phyloP scores from a whole-genome alignment of 1,284 basidiomycete species.

The Cutaneotrichosporon cavernicola region DNA sequence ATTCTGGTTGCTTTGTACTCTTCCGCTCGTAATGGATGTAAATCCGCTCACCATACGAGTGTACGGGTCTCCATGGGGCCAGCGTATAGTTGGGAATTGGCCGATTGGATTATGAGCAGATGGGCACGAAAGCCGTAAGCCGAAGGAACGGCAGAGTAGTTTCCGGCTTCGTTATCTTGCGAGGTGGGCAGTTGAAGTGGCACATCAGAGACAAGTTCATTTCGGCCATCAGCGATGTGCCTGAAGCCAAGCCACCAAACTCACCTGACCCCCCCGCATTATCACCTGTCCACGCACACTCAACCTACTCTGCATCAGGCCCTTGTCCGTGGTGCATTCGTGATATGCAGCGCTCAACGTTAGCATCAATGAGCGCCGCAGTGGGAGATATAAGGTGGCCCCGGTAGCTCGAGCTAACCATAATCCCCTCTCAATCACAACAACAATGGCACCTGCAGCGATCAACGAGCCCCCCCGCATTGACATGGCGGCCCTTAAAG shows the following conservation, averaged over 20 bases:
- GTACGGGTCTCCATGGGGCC: no score
- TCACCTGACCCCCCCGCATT: background rate
- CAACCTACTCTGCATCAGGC: background rate
- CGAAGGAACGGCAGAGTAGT: background rate
- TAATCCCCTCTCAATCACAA: background rate
- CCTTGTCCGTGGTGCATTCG: background rate
- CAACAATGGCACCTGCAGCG: constrained; percentile 21
- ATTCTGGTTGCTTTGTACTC: background rate
- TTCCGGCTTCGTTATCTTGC: background rate
- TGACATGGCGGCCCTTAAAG: constrained; percentile 12
- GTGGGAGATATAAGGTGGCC: background rate
- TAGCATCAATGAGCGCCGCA: background rate
- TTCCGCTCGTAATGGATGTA: background rate
- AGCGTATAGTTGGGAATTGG: background rate
- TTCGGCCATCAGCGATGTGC: background rate
- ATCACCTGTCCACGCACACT: background rate
- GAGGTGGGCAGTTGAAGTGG: background rate
- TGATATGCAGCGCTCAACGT: background rate
- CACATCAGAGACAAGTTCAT: background rate
- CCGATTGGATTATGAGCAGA: background rate
- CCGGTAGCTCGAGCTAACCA: background rate
- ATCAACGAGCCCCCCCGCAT: background rate
- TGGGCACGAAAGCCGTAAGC: background rate
- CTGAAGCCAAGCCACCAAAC: background rate
- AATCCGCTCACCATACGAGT: background rate